Evolutionary conservation across 257 asterid genomes (phyloP).

Genomic region (Mitragyna speciosa): DNA sequence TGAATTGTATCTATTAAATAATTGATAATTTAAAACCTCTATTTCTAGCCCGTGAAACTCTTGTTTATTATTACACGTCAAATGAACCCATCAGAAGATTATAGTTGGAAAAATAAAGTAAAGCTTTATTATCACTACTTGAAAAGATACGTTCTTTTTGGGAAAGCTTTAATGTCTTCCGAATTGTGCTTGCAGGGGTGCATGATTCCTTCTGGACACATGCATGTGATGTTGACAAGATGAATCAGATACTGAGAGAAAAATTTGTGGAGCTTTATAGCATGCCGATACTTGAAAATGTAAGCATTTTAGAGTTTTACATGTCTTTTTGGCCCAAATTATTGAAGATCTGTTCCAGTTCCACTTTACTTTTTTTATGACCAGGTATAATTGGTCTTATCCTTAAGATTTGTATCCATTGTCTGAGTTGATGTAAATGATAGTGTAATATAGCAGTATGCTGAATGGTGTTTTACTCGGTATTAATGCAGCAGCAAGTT

Average conservation of each 20-base stretch:
- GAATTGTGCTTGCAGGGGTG: slow-evolving; percentile 57
- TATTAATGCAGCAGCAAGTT: not conserved
- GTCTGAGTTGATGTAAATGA: not conserved
- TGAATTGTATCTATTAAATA: not conserved
- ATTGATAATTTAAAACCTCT: not conserved
- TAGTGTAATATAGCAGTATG: not conserved
- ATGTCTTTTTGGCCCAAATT: not conserved
- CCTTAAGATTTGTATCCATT: not conserved
- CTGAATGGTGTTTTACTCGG: not conserved
- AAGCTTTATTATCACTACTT: not conserved
- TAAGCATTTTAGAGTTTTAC: slow-evolving; percentile 40
- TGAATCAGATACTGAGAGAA: slow-evolving; percentile 76
- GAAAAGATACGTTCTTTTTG: not conserved
- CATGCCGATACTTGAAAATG: slow-evolving; percentile 83
- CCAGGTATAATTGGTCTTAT: not conserved
- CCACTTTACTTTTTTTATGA: not conserved
- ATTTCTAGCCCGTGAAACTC: not conserved
- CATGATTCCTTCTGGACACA: slow-evolving; percentile 99
- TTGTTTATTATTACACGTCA: not conserved
- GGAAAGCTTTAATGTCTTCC: not conserved
- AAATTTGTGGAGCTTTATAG: slow-evolving; percentile 87
- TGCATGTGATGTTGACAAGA: slow-evolving; percentile 84
- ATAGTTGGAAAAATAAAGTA: not conserved
- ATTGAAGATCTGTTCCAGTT: not conserved
- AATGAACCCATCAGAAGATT: not conserved